These are phyloP conservation scores for Teratosphaeria destructans DNA, from an alignment of 2,329 filamentous ascomycete species.

Conservation along the genomic window DNA sequence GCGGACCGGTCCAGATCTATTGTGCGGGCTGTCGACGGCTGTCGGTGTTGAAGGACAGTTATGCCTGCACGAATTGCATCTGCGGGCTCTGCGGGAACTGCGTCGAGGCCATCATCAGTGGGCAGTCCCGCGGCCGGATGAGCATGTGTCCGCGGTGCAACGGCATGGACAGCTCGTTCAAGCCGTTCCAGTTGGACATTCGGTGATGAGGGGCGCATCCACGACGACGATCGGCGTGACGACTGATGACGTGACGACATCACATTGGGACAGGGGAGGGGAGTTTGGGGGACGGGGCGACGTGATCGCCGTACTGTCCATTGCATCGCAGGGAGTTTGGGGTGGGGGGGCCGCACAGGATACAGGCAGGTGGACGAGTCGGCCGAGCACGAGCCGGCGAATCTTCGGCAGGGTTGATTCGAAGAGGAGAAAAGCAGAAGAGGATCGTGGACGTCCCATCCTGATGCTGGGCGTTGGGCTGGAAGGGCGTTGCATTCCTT, in stretches of 20 bases:
- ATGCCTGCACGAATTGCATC: constrained; percentile 92
- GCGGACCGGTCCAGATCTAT: constrained; percentile 65
- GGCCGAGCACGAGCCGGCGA: background rate
- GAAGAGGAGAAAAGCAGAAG: background rate
- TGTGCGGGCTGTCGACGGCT: constrained; percentile 77
- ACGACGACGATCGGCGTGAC: background rate
- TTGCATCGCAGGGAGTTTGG: background rate
- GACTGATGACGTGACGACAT: background rate
- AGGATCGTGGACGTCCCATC: background rate
- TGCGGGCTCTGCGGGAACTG: constrained; percentile 85
- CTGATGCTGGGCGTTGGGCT: background rate
- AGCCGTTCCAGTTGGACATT: constrained; percentile 76
- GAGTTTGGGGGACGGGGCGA: background rate
- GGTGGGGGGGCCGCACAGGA: background rate
- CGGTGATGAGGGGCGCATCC: constrained; percentile 39
- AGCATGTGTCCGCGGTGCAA: constrained; percentile 67
- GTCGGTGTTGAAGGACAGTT: constrained; percentile 70
- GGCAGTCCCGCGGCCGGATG: constrained; percentile 58
- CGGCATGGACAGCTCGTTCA: constrained; percentile 69
- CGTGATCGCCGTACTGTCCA: background rate
- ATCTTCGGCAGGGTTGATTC: background rate
- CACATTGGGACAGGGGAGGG: background rate
- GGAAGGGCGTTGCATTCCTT: background rate
- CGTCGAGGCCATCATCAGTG: constrained; percentile 67
- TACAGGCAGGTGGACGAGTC: background rate